Base-by-base conservation (phyloP, 768 basidiomycete species). In the Cystofilobasidium capitatum region DNA sequence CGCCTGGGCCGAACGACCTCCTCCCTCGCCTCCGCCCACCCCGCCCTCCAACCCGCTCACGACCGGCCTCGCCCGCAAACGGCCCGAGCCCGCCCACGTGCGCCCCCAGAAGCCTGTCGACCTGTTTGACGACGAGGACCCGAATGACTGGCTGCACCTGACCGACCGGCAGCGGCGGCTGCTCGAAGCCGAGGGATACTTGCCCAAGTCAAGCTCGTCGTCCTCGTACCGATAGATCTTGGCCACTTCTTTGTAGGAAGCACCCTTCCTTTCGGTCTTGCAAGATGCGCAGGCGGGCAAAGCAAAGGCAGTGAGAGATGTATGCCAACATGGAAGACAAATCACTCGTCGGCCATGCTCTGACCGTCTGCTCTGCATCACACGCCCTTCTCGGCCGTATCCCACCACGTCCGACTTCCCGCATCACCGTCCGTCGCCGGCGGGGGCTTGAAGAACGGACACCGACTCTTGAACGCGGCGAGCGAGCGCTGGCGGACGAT, bases 401-500 rank as follows among this genome's bases (percentile, higher is more conserved):
- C 31, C 51, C 51, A 55, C 51, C 51, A 55, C 5, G 16, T 26
- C 5, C 29, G 6, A 17, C 29, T 55, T 31, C 33, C 14, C 31
- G 51, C 2, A n/a, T n/a, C 24, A n/a, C 12, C 49, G 29, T 29
- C 51, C 2, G n/a, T n/a, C n/a, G 31, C 31, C 29, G 29, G 26
- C 5, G 51, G 51, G 14, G 51, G 51, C 29, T 22, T 12, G 31
- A 55, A 55, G 51, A 55, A 55, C 5, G 51, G 51, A 20, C 51
- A 55, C 29, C 51, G 51, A 17, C 29, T 31, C 51, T 55, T 29
- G 51, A 55, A 55, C 14, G 51, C 51, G 51, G 10, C 20, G 22
- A 66, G 44, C 24, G 59, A 62, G 13, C 66, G 51, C 33, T 68
- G 37, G 14, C 66, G 49, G 33, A 68, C 66, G 26, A 68, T 68